Evolutionary conservation across 176 grass and related monocot genomes (phyloP), one percentile per base, ranked within the genome.

Genomic region (sorghum (Sorghum bicolor)): DNA sequence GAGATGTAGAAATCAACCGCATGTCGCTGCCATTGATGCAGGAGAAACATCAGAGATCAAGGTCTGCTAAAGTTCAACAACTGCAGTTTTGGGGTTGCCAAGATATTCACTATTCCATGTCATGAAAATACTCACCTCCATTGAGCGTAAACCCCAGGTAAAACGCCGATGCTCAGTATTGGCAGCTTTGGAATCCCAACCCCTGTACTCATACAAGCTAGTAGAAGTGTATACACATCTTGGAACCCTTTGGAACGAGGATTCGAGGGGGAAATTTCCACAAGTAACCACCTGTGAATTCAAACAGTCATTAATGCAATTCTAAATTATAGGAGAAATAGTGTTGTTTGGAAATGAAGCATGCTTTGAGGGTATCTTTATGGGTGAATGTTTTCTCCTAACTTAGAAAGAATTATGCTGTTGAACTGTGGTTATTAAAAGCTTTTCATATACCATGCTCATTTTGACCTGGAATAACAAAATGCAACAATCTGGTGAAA

Each of bases 141-240:
- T 88, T 55, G 96, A 87, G n/a, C 91, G 79, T 66, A 95, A 81
- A 73, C 96, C 96, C 96, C 96, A 98, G 26, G 91, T 98, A 86
- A 98, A 96, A 28, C 75, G 83, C 8, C 86, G 89, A 69, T 98
- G 96, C 64, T 95, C 67, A 22, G 87, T 26, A 75, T 90, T 95
- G 31, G 91, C 89, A 80, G 87, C 86, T 88, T 98, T 98, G 38
- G 96, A 89, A 79, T 92, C 89, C 96, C 96, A 98, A 36, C 93
- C 96, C 74, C 89, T 95, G 84, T 98, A 98, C 74, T 96, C 96
- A 78, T 88, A 94, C 33, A 98, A 72, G 50, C 87, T 87, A 67
- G 96, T 96, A 33, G 96, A 98, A 80, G 96, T 96, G 86, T 98
- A 98, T 41, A 98, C 96, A 53, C 96, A 98, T 87, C 96, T 95